Base-by-base conservation (phyloP, 2,329 filamentous ascomycete genomes). In the Sodiomyces alkalinus region DNA sequence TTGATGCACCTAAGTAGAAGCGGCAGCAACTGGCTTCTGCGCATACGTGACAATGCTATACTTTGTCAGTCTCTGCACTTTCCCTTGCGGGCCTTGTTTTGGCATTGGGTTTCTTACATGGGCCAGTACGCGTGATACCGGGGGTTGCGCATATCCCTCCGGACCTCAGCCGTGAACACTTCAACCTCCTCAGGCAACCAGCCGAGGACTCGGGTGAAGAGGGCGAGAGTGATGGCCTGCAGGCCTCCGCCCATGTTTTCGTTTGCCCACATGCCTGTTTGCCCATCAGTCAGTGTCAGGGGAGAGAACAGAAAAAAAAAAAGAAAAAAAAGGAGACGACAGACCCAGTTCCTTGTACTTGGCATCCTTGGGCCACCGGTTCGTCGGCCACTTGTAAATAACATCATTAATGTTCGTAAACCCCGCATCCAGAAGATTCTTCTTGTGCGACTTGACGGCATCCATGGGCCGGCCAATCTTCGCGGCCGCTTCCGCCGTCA, bases 391-490 rank as follows among this genome's bases (percentile, higher is more conserved):
- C 39, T 55, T 57, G 42, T 47, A 59, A 13, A 56, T 41, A 6
- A 51, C 44, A 39, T 66, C 54, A 1, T 43, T 40, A 1, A 70
- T 55, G 36, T 68, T 52, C 28, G 51, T 45, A 37, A 71, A 69
- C 2, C 66, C 67, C 0, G 58, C 58, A 10, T 58, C 55, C 14
- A 46, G 38, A 32, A 68, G 46, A 30, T 52, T 51, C 19, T 48
- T 44, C 34, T 53, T 49, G 20, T 56, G 48, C 9, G 50, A 31
- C 18, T 22, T n/a, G 1, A 36, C 39, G 1, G 21, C 45, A 18
- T 43, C 41, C 6, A 52, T 39, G 0, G 47, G 41, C n/a, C 49
- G 48, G 2, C 50, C 51, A 26, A 49, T 9, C 6, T 19, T 22
- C 7, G 19, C 18, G 4, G 28, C 27, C 3, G 26, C 31, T n/a